Evolutionary conservation across 805 yeast genomes (phyloP).

Genomic region (Starmerella bacillaris): DNA sequence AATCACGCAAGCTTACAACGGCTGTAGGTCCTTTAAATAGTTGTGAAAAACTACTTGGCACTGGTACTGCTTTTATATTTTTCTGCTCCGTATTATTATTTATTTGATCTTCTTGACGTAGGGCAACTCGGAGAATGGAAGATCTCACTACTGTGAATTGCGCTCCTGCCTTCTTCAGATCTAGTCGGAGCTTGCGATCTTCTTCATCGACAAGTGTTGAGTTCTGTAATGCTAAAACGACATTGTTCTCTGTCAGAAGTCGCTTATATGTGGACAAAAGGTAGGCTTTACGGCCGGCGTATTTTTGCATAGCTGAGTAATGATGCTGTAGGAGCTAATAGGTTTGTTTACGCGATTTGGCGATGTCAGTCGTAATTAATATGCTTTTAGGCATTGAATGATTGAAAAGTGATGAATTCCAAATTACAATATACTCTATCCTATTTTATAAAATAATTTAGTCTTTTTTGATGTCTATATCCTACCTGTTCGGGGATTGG

Average conservation of each 20-base stretch:
- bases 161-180: constrained; percentile 49
- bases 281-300: constrained; percentile 72
- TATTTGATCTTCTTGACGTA: constrained; percentile 33
- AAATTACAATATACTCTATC: too few species aligned
- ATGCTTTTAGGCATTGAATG: too few species aligned
- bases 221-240: constrained; percentile 67
- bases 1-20: constrained; percentile 43
- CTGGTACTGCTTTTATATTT: constrained; percentile 21
- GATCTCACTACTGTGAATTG: constrained; percentile 51
- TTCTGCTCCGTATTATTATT: constrained; percentile 35
- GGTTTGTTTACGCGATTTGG: too few species aligned
- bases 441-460: too few species aligned
- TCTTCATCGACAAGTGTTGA: constrained; percentile 61
- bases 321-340: constrained; percentile 23
- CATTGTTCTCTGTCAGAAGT: constrained; percentile 46
- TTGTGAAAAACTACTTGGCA: constrained; percentile 28
- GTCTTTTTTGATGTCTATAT: too few species aligned
- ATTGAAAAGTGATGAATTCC: too few species aligned
- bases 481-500: too few species aligned
- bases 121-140: constrained; percentile 52
- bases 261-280: constrained; percentile 64
- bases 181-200: constrained; percentile 42
- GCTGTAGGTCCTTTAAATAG: constrained; percentile 78
- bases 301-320: constrained; percentile 46
- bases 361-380: too few species aligned